Base-by-base conservation (phyloP, 306 rosid genomes). In the Adenanthera pavonina region DNA sequence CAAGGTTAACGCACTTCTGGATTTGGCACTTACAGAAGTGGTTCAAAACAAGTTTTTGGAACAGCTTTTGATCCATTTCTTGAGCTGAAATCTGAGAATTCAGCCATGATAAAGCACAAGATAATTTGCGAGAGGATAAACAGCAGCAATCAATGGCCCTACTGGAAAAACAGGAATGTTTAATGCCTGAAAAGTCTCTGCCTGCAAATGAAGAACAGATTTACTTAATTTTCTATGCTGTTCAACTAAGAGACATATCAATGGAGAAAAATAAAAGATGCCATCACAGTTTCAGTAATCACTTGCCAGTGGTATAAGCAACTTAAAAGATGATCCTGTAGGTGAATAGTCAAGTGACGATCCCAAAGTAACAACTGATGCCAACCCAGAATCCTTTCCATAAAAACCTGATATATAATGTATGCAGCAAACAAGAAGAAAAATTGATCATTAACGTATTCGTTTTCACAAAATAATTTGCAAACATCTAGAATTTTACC, bases 221-320 rank as follows among this genome's bases (percentile, higher is more conserved):
- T n/a, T 60, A 35, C 47, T 51, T 48, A 61, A 54, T 70, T 81
- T 71, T 56, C 62, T 25, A 5, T 46, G 40, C 72, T 43, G 62
- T 35, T 66, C 69, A 10, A 73, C 75, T 66, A 41, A 60, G 33
- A 72, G 47, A 68, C 67, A 75, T 57, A 41, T 56, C 78, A 51
- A 12, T 35, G 47, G 35, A 54, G 15, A 10, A 64, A 47, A 69
- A 49, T 53, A 16, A 71, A 59, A 35, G 43, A 33, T 65, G 20
- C 72, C 84, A 30, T 46, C 53, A 59, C 40, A 59, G 65, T 72
- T 71, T 62, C 46, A 57, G 62, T 70, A 62, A 77, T 89, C 82
- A 89, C 92, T 91, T 89, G 77, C 97, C 95, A 95, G 85, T n/a
- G 97, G 97, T 83, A 95, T 89, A 75, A 95, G 91, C 72, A 92